These are phyloP conservation scores for Tetradesmus lagerheimii DNA, from an alignment of 139 green algal genomes.

Conservation along the genomic window DNA sequence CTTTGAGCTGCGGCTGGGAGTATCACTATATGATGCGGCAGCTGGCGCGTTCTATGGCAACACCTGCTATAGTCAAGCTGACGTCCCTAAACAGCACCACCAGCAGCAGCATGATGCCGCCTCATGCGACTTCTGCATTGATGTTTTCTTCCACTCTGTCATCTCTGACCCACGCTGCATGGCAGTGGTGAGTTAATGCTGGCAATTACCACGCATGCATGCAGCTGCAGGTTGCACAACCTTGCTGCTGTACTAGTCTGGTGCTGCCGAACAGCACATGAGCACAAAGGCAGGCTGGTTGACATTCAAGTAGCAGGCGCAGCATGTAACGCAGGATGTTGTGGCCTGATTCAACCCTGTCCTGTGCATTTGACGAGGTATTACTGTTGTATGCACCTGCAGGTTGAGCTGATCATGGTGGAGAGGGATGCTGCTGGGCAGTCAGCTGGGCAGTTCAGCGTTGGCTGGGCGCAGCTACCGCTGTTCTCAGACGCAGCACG, in stretches of 20 bases:
- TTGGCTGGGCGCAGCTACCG: conserved; percentile 74
- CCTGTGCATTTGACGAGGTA: too few species aligned
- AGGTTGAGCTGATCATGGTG: conserved; percentile 61
- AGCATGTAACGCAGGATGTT: too few species aligned
- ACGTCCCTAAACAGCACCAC: background rate
- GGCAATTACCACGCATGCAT: conserved; percentile 22
- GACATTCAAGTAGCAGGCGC: background rate
- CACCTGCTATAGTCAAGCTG: conserved; percentile 53
- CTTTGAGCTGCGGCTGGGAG: conserved; percentile 72
- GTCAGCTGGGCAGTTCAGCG: conserved; percentile 46
- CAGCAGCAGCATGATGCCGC: background rate
- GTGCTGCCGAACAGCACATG: background rate
- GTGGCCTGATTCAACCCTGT: too few species aligned
- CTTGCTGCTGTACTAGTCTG: background rate
- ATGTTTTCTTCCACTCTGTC: conserved; percentile 70
- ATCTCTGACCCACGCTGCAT: conserved; percentile 61
- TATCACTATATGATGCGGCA: conserved; percentile 72
- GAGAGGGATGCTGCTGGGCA: conserved; percentile 42
- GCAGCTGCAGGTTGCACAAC: background rate
- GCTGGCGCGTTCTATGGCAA: conserved; percentile 75
- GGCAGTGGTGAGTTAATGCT: conserved; percentile 69
- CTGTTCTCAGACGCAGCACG: conserved; percentile 48
- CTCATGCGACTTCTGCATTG: conserved; percentile 59
- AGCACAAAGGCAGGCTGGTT: background rate
- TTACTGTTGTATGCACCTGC: background rate